Percentiles rank a stretch among this genome's conserved stretches.
These are phyloP conservation scores for Porogramme epimiltina DNA, from an alignment of 1,284 basidiomycete species.

Conservation along the genomic window DNA sequence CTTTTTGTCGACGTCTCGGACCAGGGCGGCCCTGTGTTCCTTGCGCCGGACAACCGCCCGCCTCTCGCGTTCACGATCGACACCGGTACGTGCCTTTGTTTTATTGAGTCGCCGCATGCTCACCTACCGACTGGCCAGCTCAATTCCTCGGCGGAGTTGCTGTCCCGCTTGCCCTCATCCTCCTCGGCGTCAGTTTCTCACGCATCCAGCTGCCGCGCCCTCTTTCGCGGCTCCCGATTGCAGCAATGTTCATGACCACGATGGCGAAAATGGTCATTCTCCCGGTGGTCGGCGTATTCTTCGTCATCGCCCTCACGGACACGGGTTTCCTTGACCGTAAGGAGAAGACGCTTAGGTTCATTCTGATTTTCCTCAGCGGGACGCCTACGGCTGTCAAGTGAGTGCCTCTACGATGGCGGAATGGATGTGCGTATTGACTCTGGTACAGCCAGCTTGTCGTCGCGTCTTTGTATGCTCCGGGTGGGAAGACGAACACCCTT, in stretches of 20 bases:
- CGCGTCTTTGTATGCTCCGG: slow-evolving; percentile 37
- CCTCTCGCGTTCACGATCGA: slow-evolving; percentile 49
- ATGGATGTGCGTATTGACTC: not conserved
- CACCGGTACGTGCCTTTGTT: slow-evolving; percentile 37
- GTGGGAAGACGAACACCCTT: slow-evolving; percentile 39
- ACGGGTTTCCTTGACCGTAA: slow-evolving; percentile 37
- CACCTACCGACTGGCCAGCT: slow-evolving; percentile 25
- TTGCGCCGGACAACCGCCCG: slow-evolving; percentile 54
- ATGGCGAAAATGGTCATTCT: slow-evolving; percentile 51
- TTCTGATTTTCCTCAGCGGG: slow-evolving; percentile 43
- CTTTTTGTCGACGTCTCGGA: slow-evolving; percentile 46
- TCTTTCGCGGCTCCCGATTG: slow-evolving; percentile 45
- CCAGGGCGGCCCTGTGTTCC: slow-evolving; percentile 41
- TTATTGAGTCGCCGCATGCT: not conserved
- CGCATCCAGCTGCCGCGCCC: slow-evolving; percentile 44
- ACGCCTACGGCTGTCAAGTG: slow-evolving; percentile 41
- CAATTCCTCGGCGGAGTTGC: slow-evolving; percentile 50
- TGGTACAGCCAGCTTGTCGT: no score
- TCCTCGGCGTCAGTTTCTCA: slow-evolving; percentile 58
- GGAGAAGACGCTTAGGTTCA: slow-evolving; percentile 43
- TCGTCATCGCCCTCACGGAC: slow-evolving; percentile 41
- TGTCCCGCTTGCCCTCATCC: slow-evolving; percentile 53
- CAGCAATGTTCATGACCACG: slow-evolving; percentile 49
- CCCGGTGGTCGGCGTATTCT: slow-evolving; percentile 51
- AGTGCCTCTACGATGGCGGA: slow-evolving; percentile 10